Evolutionary conservation across 306 rosid species (phyloP).

Genomic region (Pyrus bretschneideri): DNA sequence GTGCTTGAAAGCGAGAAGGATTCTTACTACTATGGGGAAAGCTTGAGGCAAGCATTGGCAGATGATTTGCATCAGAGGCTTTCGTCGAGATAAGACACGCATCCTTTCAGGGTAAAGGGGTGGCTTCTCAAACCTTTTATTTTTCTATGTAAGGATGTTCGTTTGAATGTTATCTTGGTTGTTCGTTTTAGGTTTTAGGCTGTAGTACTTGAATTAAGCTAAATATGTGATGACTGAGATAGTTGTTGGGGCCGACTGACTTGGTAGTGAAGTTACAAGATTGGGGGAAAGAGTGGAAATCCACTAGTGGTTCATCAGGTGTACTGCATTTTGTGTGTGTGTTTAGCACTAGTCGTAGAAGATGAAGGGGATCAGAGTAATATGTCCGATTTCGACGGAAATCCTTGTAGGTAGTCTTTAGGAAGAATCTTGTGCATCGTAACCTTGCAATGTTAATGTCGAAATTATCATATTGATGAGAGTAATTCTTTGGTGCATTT

Average conservation of each 20-base stretch:
- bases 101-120: not conserved
- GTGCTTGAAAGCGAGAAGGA: constrained; percentile 66
- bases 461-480: not conserved
- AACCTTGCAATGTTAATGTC: not conserved
- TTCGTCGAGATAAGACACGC: constrained; percentile 49
- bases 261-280: constrained; percentile 4
- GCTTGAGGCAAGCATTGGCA: constrained; percentile 79
- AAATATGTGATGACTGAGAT: not conserved
- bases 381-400: not conserved
- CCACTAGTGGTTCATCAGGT: not conserved
- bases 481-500: not conserved
- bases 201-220: constrained; percentile 10
- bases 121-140: not conserved
- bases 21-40: constrained; percentile 63
- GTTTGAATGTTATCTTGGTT: not conserved
- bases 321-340: not conserved
- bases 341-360: not conserved
- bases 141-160: not conserved
- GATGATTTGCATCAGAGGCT: constrained; percentile 93
- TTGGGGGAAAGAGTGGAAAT: not conserved
- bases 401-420: not conserved
- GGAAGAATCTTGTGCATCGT: not conserved
- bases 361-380: not conserved
- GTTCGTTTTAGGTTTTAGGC: constrained; percentile 6
- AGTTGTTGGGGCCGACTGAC: constrained; percentile 17